A percentile compares a stretch with the other conserved stretches of the same genome.
Conservation (phyloP, 1,284 basidiomycete species). For the Apiotrichum veenhuisii region DNA sequence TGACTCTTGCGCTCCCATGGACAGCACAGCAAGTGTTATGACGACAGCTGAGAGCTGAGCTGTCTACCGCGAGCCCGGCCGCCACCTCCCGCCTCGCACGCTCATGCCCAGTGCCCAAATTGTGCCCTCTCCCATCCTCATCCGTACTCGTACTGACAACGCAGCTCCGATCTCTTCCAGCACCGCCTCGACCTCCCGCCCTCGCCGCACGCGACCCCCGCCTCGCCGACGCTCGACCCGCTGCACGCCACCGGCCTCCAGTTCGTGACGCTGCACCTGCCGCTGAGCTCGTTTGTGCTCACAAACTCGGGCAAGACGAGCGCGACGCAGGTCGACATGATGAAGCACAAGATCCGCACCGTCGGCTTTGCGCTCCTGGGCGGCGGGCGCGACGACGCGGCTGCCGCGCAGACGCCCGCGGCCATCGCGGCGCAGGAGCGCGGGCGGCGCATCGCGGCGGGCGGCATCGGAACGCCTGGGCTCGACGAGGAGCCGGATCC, state of each 20-base stretch:
- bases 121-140: too few relatives aligned
- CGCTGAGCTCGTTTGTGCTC: constrained; percentile 53
- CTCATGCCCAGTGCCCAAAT: background rate
- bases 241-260: constrained; percentile 23
- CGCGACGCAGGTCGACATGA: constrained; percentile 50
- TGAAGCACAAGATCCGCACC: constrained; percentile 50
- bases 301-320: constrained; percentile 53
- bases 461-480: constrained; percentile 30
- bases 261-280: constrained; percentile 52
- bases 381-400: constrained; percentile 34
- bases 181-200: constrained; percentile 51
- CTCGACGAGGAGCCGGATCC: constrained; percentile 25
- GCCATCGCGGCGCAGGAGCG: constrained; percentile 8
- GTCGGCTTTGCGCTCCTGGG: constrained; percentile 52
- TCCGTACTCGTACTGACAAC: background rate
- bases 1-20: too few relatives aligned
- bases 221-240: constrained; percentile 27
- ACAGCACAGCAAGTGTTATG: too few relatives aligned
- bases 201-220: constrained; percentile 23
- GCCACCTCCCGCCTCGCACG: too few relatives aligned
- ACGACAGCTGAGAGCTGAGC: too few relatives aligned
- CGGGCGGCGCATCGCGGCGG: constrained; percentile 19
- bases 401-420: constrained; percentile 5
- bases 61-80: too few relatives aligned
- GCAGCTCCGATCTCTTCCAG: constrained; percentile 54